Conservation (phyloP, 169 alveolate genomes). For the Eimeria brunetti region DNA sequence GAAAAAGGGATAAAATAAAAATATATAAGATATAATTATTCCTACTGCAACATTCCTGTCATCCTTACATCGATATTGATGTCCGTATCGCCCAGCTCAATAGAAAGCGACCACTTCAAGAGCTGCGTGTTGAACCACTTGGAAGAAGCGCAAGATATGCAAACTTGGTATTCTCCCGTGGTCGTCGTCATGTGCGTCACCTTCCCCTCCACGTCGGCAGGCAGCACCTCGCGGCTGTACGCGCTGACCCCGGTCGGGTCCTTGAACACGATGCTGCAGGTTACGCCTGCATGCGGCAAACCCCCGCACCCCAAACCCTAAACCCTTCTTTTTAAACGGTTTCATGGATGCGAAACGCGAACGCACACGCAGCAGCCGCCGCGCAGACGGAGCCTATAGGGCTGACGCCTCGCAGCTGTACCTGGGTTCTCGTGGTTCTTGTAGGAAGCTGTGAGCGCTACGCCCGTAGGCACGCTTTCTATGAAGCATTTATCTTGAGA, state of each 20-base stretch:
- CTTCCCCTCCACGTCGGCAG: slow-evolving; percentile 81
- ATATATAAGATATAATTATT: background rate
- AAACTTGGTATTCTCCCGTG: slow-evolving; percentile 83
- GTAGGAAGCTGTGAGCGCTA: slow-evolving; percentile 82
- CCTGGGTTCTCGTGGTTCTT: slow-evolving; percentile 83
- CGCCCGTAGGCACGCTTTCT: slow-evolving; percentile 82
- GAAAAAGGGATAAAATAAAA: too few species aligned
- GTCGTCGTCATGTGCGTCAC: slow-evolving; percentile 81
- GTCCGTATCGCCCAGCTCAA: slow-evolving; percentile 83
- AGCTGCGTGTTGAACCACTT: slow-evolving; percentile 85
- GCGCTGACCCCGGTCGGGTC: slow-evolving; percentile 82
- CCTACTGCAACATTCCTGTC: too few species aligned
- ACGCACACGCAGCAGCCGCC: background rate
- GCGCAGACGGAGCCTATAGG: background rate
- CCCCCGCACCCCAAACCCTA: too few species aligned
- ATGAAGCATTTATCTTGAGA: slow-evolving; percentile 84
- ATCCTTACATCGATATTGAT: slow-evolving; percentile 75
- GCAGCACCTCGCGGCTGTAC: slow-evolving; percentile 81
- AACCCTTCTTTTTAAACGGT: background rate
- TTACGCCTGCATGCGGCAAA: slow-evolving; percentile 76
- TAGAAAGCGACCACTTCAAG: slow-evolving; percentile 84
- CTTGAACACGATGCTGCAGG: slow-evolving; percentile 82
- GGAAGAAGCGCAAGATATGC: slow-evolving; percentile 84
- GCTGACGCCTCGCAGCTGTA: background rate
- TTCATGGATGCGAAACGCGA: background rate